Percentiles rank a stretch among this genome's conserved stretches.
These are phyloP conservation scores for Exophiala viscosa DNA, from an alignment of 2,329 filamentous ascomycete species.

Conservation along the genomic window DNA sequence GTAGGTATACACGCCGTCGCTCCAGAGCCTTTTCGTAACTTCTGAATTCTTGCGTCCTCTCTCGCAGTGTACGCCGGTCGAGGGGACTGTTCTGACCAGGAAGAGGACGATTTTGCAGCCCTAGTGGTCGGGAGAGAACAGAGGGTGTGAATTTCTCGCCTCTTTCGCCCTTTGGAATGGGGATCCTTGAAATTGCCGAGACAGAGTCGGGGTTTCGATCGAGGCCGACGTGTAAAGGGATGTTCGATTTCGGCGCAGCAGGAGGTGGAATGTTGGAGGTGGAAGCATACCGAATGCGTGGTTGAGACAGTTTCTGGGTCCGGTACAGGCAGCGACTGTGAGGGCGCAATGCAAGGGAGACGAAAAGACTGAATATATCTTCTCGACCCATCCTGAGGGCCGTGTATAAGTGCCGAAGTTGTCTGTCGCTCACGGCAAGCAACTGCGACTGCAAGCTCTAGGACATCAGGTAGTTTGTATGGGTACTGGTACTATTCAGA, in stretches of 20 bases:
- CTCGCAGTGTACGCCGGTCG: conserved; percentile 61
- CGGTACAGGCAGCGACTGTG: conserved; percentile 20
- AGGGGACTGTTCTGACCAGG: conserved; percentile 78
- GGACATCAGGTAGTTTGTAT: too few species aligned
- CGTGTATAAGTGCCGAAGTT: background rate
- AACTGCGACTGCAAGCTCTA: too few species aligned
- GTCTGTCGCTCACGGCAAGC: background rate
- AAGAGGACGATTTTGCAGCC: conserved; percentile 68
- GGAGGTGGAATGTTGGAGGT: conserved; percentile 8
- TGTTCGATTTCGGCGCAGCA: conserved; percentile 6
- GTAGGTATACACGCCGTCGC: conserved; percentile 71
- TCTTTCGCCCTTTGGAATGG: conserved; percentile 31
- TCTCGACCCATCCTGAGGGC: conserved; percentile 14
- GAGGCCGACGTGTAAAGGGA: conserved; percentile 27
- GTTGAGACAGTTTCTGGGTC: background rate
- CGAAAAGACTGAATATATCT: conserved; percentile 17
- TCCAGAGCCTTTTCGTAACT: conserved; percentile 80
- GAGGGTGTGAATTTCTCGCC: conserved; percentile 49
- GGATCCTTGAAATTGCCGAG: conserved; percentile 28
- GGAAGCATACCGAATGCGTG: conserved; percentile 14
- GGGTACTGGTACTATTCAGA: too few species aligned
- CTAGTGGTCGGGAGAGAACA: conserved; percentile 69
- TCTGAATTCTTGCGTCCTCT: conserved; percentile 75
- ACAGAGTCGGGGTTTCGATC: conserved; percentile 24
- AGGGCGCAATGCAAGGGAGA: conserved; percentile 24